Evolutionary conservation across 257 asterid genomes (phyloP).

Genomic region (Solanum virginianum): DNA sequence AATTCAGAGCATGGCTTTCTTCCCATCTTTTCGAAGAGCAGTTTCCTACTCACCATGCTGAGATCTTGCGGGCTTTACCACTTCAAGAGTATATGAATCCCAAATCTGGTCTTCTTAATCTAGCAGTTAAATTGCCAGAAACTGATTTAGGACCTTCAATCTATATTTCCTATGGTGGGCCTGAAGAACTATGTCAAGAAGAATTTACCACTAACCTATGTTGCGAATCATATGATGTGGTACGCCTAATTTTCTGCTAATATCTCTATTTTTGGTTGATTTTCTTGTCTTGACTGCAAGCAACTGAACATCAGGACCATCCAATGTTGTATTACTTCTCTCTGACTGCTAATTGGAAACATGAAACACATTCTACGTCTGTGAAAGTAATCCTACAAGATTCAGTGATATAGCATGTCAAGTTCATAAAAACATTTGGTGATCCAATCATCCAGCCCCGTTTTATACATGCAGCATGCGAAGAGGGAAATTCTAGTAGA

Average conservation of each 20-base stretch:
- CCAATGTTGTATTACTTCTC: not conserved
- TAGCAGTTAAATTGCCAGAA: constrained; percentile 52
- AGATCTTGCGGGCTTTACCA: constrained; percentile 60
- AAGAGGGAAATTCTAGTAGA: not conserved
- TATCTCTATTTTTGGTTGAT: not conserved
- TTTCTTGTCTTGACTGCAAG: not conserved
- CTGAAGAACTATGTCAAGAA: constrained; percentile 54
- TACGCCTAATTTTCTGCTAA: constrained; percentile 12
- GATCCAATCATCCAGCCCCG: not conserved
- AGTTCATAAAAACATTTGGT: not conserved
- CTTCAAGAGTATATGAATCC: constrained; percentile 82
- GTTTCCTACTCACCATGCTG: constrained; percentile 68
- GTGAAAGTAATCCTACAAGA: not conserved
- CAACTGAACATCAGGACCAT: not conserved
- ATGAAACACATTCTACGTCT: not conserved
- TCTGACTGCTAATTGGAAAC: not conserved
- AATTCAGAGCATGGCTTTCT: constrained; percentile 75
- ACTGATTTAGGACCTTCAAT: constrained; percentile 78
- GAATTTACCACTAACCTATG: constrained; percentile 65
- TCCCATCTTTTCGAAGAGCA: constrained; percentile 64
- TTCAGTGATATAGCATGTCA: not conserved
- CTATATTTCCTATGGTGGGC: constrained; percentile 66
- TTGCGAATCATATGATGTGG: constrained; percentile 81
- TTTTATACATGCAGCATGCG: not conserved
- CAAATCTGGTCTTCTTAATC: constrained; percentile 65